Percentiles rank a stretch among this genome's conserved stretches.
These are phyloP conservation scores for Aciculosporium take DNA, from an alignment of 2,329 filamentous ascomycete species.

Conservation along the genomic window DNA sequence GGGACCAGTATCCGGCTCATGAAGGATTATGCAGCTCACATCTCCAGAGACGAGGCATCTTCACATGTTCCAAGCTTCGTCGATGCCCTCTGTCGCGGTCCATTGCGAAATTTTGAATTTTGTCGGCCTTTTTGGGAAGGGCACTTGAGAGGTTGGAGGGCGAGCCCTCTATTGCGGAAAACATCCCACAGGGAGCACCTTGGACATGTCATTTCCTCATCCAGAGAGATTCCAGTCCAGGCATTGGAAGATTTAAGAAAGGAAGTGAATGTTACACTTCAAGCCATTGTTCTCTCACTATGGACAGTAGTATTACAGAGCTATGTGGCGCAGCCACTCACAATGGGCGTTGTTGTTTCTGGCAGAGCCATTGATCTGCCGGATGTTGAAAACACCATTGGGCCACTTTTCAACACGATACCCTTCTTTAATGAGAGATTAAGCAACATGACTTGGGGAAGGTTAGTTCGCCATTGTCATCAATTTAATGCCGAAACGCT, in stretches of 20 bases:
- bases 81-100: conserved; percentile 54
- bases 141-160: conserved; percentile 29
- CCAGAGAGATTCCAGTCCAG: conserved; percentile 21
- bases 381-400: conserved; percentile 52
- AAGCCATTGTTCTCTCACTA: conserved; percentile 61
- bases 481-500: conserved; percentile 53
- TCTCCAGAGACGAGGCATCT: conserved; percentile 10
- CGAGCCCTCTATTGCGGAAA: background rate
- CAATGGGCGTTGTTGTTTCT: conserved; percentile 63
- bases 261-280: conserved; percentile 56
- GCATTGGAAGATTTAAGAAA: conserved; percentile 39
- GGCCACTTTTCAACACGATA: conserved; percentile 82
- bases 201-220: conserved; percentile 5
- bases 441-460: conserved; percentile 38
- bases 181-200: conserved; percentile 7
- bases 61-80: conserved; percentile 42
- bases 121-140: conserved; percentile 51
- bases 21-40: conserved; percentile 36
- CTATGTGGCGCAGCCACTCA: conserved; percentile 30
- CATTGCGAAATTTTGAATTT: conserved; percentile 34
- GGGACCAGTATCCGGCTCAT: conserved; percentile 62
- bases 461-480: conserved; percentile 51
- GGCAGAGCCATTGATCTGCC: conserved; percentile 60
- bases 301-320: conserved; percentile 53
- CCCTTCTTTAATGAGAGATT: conserved; percentile 46